Evolutionary conservation across 805 yeast species (phyloP).

Genomic region (Kregervanrija fluxuum): DNA sequence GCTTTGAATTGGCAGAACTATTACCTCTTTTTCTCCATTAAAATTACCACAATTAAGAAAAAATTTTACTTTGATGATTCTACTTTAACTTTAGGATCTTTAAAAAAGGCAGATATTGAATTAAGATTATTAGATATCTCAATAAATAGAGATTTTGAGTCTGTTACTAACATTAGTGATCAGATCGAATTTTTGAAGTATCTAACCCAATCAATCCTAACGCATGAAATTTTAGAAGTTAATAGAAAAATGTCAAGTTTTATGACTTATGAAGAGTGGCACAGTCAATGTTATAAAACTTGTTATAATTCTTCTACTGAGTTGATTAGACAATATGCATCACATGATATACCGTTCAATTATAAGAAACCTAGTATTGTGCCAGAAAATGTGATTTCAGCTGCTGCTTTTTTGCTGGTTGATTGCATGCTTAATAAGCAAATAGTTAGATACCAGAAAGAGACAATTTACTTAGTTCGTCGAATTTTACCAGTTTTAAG

Average conservation of each 20-base stretch:
- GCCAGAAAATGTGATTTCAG: constrained; percentile 19
- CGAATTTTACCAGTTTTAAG: constrained; percentile 16
- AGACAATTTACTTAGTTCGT: constrained; percentile 11
- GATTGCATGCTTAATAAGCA: constrained; percentile 22
- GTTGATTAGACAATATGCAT: constrained; percentile 12
- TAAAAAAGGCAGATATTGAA: constrained; percentile 22
- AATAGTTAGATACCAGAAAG: constrained; percentile 11
- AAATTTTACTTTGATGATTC: constrained; percentile 21
- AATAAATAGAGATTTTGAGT: constrained; percentile 14
- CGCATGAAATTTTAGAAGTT: constrained; percentile 22
- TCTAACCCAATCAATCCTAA: constrained; percentile 11
- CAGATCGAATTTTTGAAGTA: constrained; percentile 9
- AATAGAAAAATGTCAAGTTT: constrained; percentile 24
- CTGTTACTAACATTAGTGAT: constrained; percentile 12
- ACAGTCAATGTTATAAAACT: constrained; percentile 10
- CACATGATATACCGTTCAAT: constrained; percentile 10
- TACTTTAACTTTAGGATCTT: constrained; percentile 10
- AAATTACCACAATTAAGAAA: constrained; percentile 21
- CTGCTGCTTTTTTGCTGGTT: constrained; percentile 23
- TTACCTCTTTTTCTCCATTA: constrained; percentile 17
- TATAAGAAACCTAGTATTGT: constrained; percentile 21
- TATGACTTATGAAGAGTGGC: constrained; percentile 21
- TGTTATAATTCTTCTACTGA: constrained; percentile 19
- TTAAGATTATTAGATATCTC: constrained; percentile 18
- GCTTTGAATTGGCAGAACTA: constrained; percentile 17